Evolutionary conservation across 345 rosid species (phyloP), one percentile per base, ranked within the genome.

Genomic region (Camelina neglecta): DNA sequence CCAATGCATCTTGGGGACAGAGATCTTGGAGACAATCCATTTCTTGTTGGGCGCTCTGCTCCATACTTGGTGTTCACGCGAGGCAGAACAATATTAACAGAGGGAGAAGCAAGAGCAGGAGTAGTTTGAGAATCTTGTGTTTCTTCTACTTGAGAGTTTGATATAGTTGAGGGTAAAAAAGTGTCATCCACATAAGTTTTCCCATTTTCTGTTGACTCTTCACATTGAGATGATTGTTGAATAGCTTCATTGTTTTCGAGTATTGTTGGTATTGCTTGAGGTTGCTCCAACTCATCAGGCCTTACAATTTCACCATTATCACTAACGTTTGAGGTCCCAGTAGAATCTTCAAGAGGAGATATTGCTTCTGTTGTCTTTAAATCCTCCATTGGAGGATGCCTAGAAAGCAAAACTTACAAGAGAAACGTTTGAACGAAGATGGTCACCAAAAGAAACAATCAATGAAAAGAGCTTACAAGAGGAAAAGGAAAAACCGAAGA

Each of bases 361-460:
- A 48, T 21, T 33, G 20, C 76, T 59, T 77, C 84, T 72, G 65
- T 23, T 45, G 71, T 20, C 74, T 79, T 78, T 41, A 67, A 81
- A 65, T 81, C 85, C 80, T 85, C 91, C 91, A 90, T 88, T 70
- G 35, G 44, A 69, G 26, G 60, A 81, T 77, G 31, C 54, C 54
- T 74, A 63, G 26, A 35, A 60, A 60, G 16, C 45, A 42, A 57
- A 67, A 15, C 26, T 39, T 49, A 49, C 54, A 16, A 18, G 54
- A 49, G 54, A 41, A 41, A 35, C 31, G 59, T 11, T 49, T 31
- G 29, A 20, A 42, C 45, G 15, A 69, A 69, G 8, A 35, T 18
- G 7, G 31, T 11, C 48, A 60, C 48, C 29, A 60, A 20, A 5
- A 60, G 49, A 11, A 29, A 39, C 62, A 64, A 64, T 45, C 39